These are phyloP conservation scores for Nemophila menziesii DNA, from an alignment of 257 asterid genomes.

Conservation along the genomic window DNA sequence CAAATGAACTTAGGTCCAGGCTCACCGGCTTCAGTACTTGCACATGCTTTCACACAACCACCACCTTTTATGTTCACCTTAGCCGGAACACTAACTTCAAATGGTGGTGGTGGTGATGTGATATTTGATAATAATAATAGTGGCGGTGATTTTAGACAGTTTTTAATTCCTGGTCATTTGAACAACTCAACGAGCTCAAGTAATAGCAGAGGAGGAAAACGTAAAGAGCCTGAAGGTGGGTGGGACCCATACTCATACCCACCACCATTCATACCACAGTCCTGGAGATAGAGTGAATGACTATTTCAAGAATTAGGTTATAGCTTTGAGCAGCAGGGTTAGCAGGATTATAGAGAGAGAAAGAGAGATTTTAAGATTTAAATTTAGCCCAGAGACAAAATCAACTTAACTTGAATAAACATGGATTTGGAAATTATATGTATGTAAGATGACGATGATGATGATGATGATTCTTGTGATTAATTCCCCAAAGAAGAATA, in stretches of 20 bases:
- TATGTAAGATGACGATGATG: too few relatives aligned
- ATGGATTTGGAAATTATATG: constrained; percentile 13
- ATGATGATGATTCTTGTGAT: constrained; percentile 27
- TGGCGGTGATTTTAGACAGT: constrained; percentile 34
- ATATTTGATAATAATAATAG: too few relatives aligned
- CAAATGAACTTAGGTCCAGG: too few relatives aligned
- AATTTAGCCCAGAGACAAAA: background rate
- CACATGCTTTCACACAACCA: constrained; percentile 39
- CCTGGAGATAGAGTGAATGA: constrained; percentile 38
- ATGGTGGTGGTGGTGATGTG: too few relatives aligned
- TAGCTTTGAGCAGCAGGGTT: too few relatives aligned
- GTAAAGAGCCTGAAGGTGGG: constrained; percentile 63
- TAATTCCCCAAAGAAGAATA: constrained; percentile 14
- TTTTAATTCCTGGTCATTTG: constrained; percentile 31
- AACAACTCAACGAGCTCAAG: constrained; percentile 25
- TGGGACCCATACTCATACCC: constrained; percentile 39
- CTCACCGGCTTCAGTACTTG: too few relatives aligned
- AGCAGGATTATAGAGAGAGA: too few relatives aligned
- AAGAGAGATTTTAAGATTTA: background rate
- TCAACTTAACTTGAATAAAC: constrained; percentile 27
- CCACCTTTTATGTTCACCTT: constrained; percentile 50
- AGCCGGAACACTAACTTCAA: constrained; percentile 21
- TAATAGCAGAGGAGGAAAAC: constrained; percentile 48
- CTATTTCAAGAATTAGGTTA: background rate
- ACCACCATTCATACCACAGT: constrained; percentile 38